phyloP scores from a whole-genome alignment of 2,329 filamentous ascomycete species.

The Lasiodiplodia hormozganensis region DNA sequence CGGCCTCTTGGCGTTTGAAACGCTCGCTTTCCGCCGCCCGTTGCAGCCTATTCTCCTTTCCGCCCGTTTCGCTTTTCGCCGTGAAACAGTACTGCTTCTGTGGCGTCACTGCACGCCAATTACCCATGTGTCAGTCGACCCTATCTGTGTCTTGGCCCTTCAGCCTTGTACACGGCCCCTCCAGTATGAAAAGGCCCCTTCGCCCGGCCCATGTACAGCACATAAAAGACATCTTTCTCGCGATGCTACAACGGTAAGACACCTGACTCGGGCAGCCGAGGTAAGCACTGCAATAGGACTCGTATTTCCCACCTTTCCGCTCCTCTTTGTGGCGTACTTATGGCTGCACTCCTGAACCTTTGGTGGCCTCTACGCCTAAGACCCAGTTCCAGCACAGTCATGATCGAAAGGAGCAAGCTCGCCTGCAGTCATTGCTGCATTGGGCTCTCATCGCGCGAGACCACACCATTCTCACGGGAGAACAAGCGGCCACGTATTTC shows the following conservation, averaged over 20 bases:
- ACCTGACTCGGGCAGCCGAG: not conserved
- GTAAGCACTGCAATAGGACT: not conserved
- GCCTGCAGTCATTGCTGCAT: too few species aligned
- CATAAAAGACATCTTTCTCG: not conserved
- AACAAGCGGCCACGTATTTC: not conserved
- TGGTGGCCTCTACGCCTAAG: not conserved
- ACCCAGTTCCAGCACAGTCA: not conserved
- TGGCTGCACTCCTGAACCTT: too few species aligned
- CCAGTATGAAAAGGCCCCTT: slow-evolving; percentile 2
- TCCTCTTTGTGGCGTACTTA: not conserved
- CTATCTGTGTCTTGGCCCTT: slow-evolving; percentile 7
- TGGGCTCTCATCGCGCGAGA: not conserved
- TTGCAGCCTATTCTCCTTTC: not conserved
- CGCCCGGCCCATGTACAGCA: not conserved
- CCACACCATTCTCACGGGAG: not conserved
- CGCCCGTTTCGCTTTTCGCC: slow-evolving; percentile 1
- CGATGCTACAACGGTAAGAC: not conserved
- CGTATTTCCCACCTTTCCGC: not conserved
- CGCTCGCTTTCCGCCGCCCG: slow-evolving; percentile 5
- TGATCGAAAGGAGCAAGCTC: not conserved
- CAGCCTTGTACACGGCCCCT: not conserved
- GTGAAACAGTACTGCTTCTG: not conserved
- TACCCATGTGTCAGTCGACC: slow-evolving; percentile 1
- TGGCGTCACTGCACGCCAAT: not conserved
- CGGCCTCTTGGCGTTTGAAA: slow-evolving; percentile 23